Conservation (phyloP, 1,139 yeast species). For the Kazachstania sp. region DNA sequence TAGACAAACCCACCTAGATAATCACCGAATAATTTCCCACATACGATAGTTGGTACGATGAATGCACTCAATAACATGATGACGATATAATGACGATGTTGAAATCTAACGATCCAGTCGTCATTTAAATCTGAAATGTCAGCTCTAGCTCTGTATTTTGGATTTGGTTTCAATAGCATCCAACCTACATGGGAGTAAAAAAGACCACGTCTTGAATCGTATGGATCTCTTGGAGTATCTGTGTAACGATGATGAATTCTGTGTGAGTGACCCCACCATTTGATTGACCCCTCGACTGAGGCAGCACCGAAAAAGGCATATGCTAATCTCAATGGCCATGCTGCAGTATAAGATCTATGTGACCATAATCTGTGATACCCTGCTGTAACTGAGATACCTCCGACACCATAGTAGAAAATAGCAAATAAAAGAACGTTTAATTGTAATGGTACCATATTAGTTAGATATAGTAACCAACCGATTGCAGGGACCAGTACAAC, state of each 20-base stretch:
- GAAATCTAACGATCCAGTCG: constrained; percentile 86
- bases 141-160: constrained; percentile 90
- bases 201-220: constrained; percentile 91
- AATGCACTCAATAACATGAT: constrained; percentile 62
- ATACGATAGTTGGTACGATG: constrained; percentile 63
- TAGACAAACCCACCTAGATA: constrained; percentile 87
- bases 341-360: constrained; percentile 79
- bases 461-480: constrained; percentile 49
- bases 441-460: constrained; percentile 47
- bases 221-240: constrained; percentile 94
- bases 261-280: constrained; percentile 99
- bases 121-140: constrained; percentile 86
- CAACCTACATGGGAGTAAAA: constrained; percentile 97
- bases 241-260: constrained; percentile 97
- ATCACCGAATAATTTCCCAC: constrained; percentile 81
- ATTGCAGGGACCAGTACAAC: constrained; percentile 61
- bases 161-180: constrained; percentile 93
- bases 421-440: constrained; percentile 55
- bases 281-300: constrained; percentile 91
- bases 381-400: constrained; percentile 93
- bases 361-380: constrained; percentile 86
- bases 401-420: constrained; percentile 51
- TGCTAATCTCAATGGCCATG: constrained; percentile 57
- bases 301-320: constrained; percentile 88
- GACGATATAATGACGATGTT: constrained; percentile 80